A percentile compares a stretch with the other conserved stretches of the same genome.
Evolutionary conservation across 768 basidiomycete genomes (phyloP).

Genomic region (Tylopilus rubrobrunneus): DNA sequence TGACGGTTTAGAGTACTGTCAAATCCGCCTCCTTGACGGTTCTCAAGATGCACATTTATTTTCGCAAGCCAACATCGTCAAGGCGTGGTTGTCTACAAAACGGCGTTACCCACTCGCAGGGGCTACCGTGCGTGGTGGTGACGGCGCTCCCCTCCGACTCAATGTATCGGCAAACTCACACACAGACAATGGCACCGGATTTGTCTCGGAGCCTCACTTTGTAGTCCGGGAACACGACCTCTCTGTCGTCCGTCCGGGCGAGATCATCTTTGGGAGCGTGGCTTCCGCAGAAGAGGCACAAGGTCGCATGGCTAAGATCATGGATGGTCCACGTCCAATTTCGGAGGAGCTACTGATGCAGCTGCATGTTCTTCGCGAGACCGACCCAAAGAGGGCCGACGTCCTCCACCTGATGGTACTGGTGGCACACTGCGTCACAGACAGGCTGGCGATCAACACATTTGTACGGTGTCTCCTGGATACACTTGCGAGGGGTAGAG

Average conservation of each 20-base stretch:
- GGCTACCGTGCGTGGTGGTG: slow-evolving; percentile 30
- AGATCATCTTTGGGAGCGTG: slow-evolving; percentile 37
- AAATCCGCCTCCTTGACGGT: slow-evolving; percentile 31
- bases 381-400: background rate
- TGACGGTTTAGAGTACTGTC: slow-evolving; percentile 37
- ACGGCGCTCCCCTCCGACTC: background rate
- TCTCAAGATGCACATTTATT: slow-evolving; percentile 22
- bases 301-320: slow-evolving; percentile 23
- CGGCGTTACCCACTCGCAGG: slow-evolving; percentile 47
- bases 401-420: background rate
- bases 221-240: slow-evolving; percentile 40
- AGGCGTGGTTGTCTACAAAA: slow-evolving; percentile 50
- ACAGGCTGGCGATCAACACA: background rate
- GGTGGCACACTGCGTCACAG: background rate
- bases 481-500: background rate
- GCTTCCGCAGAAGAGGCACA: slow-evolving; percentile 35
- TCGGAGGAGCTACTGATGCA: slow-evolving; percentile 16
- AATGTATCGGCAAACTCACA: background rate
- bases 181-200: background rate
- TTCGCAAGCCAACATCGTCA: slow-evolving; percentile 32
- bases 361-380: background rate
- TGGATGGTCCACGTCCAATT: slow-evolving; percentile 36
- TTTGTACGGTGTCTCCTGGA: background rate
- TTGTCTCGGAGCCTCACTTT: slow-evolving; percentile 28
- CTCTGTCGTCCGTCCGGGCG: slow-evolving; percentile 26